Evolutionary conservation across 805 yeast genomes (phyloP).

Genomic region (Wickerhamomyces chambardii): DNA sequence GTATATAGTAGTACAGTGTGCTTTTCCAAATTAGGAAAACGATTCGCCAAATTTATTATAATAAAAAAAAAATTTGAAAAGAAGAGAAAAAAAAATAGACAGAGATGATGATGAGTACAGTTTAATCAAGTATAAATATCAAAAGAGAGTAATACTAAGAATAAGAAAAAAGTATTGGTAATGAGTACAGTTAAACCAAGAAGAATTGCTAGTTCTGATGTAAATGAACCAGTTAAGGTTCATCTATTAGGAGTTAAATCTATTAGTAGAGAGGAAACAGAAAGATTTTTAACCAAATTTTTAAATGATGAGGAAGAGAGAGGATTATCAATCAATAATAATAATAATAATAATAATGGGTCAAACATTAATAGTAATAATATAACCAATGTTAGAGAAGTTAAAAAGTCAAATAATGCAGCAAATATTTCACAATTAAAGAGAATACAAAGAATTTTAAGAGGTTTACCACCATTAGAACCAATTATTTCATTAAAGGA

Average conservation of each 20-base stretch:
- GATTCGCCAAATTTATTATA: conserved; percentile 1
- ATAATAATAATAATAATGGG: too few species aligned
- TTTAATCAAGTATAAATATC: too few species aligned
- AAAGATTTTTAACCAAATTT: conserved; percentile 32
- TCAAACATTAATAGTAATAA: conserved; percentile 5
- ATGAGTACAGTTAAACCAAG: conserved; percentile 6
- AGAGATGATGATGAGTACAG: too few species aligned
- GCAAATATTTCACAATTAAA: conserved; percentile 46
- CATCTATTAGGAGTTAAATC: conserved; percentile 8
- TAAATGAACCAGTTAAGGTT: conserved; percentile 16
- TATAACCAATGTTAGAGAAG: conserved; percentile 8
- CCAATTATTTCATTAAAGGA: conserved; percentile 6
- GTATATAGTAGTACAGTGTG: conserved; percentile 7
- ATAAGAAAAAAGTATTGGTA: neutral
- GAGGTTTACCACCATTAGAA: conserved; percentile 66
- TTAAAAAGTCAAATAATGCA: conserved; percentile 14
- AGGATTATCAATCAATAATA: neutral
- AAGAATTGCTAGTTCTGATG: conserved; percentile 9
- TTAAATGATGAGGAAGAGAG: conserved; percentile 20
- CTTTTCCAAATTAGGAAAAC: conserved; percentile 7
- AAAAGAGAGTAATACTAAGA: too few species aligned
- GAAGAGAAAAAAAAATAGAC: neutral
- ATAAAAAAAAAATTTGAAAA: too few species aligned
- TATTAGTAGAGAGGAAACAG: conserved; percentile 33
- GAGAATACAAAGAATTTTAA: conserved; percentile 67